A percentile compares a stretch with the other conserved stretches of the same genome.
Conservation (phyloP, 2,329 filamentous ascomycete species). For the Alternaria arborescens region DNA sequence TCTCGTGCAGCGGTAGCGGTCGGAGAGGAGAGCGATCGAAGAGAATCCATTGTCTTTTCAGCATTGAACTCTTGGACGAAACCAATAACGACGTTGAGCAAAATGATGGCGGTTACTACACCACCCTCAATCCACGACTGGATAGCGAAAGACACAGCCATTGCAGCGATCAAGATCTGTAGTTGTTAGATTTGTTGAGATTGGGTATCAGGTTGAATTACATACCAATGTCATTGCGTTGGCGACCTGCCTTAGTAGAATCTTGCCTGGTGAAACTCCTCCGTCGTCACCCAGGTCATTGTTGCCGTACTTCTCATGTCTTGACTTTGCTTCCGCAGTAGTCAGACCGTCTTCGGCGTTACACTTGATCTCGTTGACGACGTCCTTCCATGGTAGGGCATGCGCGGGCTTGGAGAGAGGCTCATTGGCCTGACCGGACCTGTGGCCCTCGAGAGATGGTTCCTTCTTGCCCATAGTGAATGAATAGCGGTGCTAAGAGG, state of each 20-base stretch:
- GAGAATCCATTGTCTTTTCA: slow-evolving; percentile 59
- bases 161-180: slow-evolving; percentile 56
- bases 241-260: slow-evolving; percentile 75
- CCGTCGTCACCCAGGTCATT: slow-evolving; percentile 78
- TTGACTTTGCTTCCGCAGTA: slow-evolving; percentile 62
- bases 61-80: slow-evolving; percentile 58
- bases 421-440: slow-evolving; percentile 58
- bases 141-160: slow-evolving; percentile 58
- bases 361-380: slow-evolving; percentile 67
- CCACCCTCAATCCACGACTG: slow-evolving; percentile 58
- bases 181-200: neutral
- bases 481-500: slow-evolving; percentile 34
- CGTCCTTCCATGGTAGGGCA: slow-evolving; percentile 62
- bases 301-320: slow-evolving; percentile 61
- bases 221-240: slow-evolving; percentile 79
- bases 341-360: slow-evolving; percentile 73
- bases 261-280: slow-evolving; percentile 75
- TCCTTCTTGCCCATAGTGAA: slow-evolving; percentile 51
- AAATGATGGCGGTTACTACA: slow-evolving; percentile 56
- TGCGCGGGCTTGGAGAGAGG: slow-evolving; percentile 70
- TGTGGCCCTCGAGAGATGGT: slow-evolving; percentile 49
- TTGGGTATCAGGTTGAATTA: neutral
- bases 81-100: slow-evolving; percentile 57
- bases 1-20: slow-evolving; percentile 60
- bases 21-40: slow-evolving; percentile 56